phyloP scores from a whole-genome alignment of 2,329 filamentous ascomycete genomes.

The Fusarium sterilihyphosum region DNA sequence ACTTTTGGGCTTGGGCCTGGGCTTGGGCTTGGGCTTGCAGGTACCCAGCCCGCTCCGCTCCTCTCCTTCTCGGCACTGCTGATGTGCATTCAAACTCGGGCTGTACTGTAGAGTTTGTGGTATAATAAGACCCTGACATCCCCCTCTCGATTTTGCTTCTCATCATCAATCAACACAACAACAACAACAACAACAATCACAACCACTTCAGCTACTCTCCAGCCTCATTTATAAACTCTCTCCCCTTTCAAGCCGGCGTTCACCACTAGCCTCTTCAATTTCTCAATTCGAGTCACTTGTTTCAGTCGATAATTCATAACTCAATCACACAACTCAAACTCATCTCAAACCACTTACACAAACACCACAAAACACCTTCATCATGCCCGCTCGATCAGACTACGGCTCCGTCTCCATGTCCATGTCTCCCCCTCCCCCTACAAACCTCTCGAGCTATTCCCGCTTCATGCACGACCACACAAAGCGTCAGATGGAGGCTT shows the following conservation, averaged over 20 bases:
- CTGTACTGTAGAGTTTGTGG: constrained; percentile 12
- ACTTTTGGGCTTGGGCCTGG: background rate
- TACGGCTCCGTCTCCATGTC: constrained; percentile 50
- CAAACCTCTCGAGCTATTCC: constrained; percentile 65
- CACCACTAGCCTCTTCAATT: background rate
- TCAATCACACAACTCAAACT: background rate
- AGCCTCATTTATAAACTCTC: background rate
- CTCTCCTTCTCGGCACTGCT: constrained; percentile 4
- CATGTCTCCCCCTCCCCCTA: constrained; percentile 52
- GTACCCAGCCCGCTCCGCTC: constrained; percentile 24
- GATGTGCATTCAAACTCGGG: background rate
- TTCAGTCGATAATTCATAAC: background rate
- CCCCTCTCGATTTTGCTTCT: constrained; percentile 1
- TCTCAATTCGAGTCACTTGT: background rate
- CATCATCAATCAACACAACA: constrained; percentile 10
- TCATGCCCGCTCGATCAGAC: constrained; percentile 55
- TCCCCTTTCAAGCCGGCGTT: constrained; percentile 1
- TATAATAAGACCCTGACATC: constrained; percentile 41
- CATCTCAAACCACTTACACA: background rate
- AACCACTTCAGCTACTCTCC: constrained; percentile 4
- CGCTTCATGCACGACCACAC: constrained; percentile 72
- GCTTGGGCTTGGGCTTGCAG: constrained; percentile 3
- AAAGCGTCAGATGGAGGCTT: constrained; percentile 71
- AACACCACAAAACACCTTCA: constrained; percentile 17
- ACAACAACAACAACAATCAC: constrained; percentile 11